phyloP scores from a whole-genome alignment of 2,329 filamentous ascomycete species.

The Zalaria sp. region DNA sequence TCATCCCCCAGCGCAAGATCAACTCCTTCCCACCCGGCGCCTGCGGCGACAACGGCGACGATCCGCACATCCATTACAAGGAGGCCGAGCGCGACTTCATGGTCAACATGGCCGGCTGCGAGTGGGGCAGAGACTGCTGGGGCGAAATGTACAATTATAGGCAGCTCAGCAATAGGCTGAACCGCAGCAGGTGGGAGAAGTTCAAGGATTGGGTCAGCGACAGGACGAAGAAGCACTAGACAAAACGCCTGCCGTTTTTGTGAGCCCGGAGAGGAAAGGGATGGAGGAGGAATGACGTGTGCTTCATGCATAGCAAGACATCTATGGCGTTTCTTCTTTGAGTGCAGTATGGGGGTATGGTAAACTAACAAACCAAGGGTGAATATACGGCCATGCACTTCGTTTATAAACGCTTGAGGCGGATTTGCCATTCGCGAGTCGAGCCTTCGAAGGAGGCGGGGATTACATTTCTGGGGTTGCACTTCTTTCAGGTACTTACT shows the following conservation, averaged over 20 bases:
- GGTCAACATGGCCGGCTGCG: conserved; percentile 97
- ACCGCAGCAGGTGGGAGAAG: conserved; percentile 68
- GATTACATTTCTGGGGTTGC: too few species aligned
- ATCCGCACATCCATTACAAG: conserved; percentile 70
- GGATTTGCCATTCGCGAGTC: too few species aligned
- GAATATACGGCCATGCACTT: too few species aligned
- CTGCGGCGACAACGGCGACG: conserved; percentile 62
- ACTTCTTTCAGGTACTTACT: too few species aligned
- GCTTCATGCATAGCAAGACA: neutral
- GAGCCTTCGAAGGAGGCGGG: too few species aligned
- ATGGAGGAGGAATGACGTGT: conserved; percentile 6
- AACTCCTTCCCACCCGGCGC: conserved; percentile 90
- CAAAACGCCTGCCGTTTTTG: too few species aligned
- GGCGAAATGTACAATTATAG: conserved; percentile 94
- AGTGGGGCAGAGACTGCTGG: conserved; percentile 96
- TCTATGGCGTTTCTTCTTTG: neutral
- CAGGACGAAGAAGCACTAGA: conserved; percentile 12
- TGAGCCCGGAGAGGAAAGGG: conserved; percentile 2
- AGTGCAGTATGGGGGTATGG: too few species aligned
- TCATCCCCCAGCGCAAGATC: conserved; percentile 80
- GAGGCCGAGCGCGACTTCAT: conserved; percentile 78
- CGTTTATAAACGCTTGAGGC: too few species aligned
- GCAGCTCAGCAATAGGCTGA: conserved; percentile 78
- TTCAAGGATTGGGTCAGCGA: conserved; percentile 34
- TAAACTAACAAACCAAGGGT: too few species aligned